phyloP scores from a whole-genome alignment of 345 rosid species.

The Citrus cavaleriei region DNA sequence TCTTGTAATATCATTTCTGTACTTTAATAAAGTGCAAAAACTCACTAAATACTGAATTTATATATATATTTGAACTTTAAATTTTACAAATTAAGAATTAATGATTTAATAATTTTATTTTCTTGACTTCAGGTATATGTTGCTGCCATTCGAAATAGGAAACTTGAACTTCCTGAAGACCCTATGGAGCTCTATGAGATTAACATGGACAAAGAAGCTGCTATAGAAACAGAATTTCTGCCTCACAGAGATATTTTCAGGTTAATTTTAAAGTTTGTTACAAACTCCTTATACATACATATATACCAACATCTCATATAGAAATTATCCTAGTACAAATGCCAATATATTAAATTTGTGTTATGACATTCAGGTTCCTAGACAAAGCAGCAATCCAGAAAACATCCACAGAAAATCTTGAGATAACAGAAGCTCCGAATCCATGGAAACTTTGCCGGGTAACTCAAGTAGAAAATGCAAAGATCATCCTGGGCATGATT shows the following conservation, averaged over 20 bases:
- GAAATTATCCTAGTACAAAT: background rate
- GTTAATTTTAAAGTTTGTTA: conserved; percentile 1
- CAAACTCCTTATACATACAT: background rate
- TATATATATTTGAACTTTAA: background rate
- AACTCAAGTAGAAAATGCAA: conserved; percentile 61
- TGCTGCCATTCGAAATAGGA: conserved; percentile 45
- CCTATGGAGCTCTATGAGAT: conserved; percentile 44
- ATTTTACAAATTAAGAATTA: background rate
- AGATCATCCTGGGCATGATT: conserved; percentile 42
- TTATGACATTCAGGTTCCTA: conserved; percentile 33
- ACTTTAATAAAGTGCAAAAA: too few relatives aligned
- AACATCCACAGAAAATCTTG: background rate
- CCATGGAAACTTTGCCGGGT: conserved; percentile 63
- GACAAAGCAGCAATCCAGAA: conserved; percentile 58
- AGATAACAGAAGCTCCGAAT: conserved; percentile 16
- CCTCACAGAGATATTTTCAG: conserved; percentile 47
- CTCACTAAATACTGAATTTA: too few relatives aligned
- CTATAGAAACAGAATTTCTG: conserved; percentile 33
- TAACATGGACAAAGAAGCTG: conserved; percentile 37
- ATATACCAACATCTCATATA: background rate
- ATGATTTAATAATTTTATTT: background rate
- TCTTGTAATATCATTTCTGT: too few relatives aligned
- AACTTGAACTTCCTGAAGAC: conserved; percentile 45
- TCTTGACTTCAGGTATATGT: conserved; percentile 38
- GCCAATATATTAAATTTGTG: too few relatives aligned